Evolutionary conservation across 768 basidiomycete genomes (phyloP), one percentile per base, ranked within the genome.

Genomic region (Mycena latifolia): DNA sequence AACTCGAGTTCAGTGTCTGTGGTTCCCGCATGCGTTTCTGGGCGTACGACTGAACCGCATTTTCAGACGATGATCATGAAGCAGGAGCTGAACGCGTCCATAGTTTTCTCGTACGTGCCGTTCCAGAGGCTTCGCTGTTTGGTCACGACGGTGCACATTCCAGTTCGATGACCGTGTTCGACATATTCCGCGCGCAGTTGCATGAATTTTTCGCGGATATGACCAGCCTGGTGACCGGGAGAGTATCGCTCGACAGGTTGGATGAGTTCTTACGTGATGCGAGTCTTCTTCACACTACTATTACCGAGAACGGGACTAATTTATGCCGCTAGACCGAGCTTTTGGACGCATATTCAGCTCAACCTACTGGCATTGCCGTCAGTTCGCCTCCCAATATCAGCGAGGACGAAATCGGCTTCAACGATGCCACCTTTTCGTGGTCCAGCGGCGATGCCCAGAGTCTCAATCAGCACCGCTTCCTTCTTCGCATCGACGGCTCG

Each of bases 191-290:
- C 35, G 80, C 81, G 1, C 85, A 87, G 61, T 73, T 89, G 53
- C 77, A 79, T 74, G 81, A 75, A 71, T 72, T 77, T 2, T 75
- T 79, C 17, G 76, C 73, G 57, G 66, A 73, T n/a, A 62, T 77
- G 27, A 75, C 73, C 3, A 51, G 35, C 27, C 46, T 60, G 10
- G 58, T 74, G 24, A 70, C 76, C 77, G 88, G 83, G 52, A 88
- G 87, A 75, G 90, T 93, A 5, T 91, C 91, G 1, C 71, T 92
- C 5, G 85, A 87, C 56, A 84, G 92, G 71, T 62, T 84, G 3
- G 71, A 80, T 24, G 73, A 79, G 31, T 84, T 83, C 64, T 68
- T 85, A 43, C 72, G 75, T 37, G 75, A 81, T 27, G 82, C 78
- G 39, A 11, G 75, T 69, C 10, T n/a, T 57, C 43, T 41, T 35